Evolutionary conservation across 306 rosid genomes (phyloP).

Genomic region (Vigna trinervia): DNA sequence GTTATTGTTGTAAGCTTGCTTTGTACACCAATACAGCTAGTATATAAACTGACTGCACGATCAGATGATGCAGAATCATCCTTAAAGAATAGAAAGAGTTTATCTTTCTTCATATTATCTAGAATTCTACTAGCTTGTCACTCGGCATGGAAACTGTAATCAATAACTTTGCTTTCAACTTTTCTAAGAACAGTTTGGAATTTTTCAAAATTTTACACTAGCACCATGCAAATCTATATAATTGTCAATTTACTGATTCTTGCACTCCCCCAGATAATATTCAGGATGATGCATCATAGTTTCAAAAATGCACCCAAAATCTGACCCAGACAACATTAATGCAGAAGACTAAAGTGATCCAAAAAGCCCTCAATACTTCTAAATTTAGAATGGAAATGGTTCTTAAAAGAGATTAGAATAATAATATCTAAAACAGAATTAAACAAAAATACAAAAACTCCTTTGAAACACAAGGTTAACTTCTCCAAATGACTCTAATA

Average conservation of each 20-base stretch:
- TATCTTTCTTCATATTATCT: not conserved
- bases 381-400: not conserved
- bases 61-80: not conserved
- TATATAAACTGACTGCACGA: not conserved
- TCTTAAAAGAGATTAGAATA: not conserved
- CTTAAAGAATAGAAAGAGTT: conserved; percentile 1
- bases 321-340: not conserved
- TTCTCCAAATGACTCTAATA: not conserved
- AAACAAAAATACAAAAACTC: conserved; percentile 18
- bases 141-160: not conserved
- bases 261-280: not conserved
- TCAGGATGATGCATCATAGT: not conserved
- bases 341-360: not conserved
- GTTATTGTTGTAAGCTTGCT: not conserved
- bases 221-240: not conserved
- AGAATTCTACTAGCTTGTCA: not conserved
- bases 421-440: conserved; percentile 14
- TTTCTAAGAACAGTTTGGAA: not conserved
- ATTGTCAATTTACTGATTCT: not conserved
- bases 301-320: not conserved
- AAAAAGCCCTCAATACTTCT: not conserved
- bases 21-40: not conserved
- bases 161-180: not conserved
- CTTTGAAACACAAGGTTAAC: not conserved
- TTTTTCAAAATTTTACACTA: not conserved